phyloP scores from a whole-genome alignment of 1,139 yeast genomes.

The Candida sp. region DNA sequence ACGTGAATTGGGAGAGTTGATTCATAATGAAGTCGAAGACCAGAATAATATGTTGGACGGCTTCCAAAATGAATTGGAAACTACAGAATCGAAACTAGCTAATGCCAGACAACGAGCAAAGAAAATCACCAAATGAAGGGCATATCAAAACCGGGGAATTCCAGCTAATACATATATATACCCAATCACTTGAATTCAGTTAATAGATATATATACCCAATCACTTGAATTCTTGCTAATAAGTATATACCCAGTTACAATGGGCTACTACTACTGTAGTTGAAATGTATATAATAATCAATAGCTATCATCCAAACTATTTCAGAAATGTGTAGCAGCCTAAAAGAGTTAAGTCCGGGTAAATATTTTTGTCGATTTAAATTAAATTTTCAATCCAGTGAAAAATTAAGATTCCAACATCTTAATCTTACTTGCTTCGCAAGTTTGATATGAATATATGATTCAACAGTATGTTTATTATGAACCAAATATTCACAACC shows the following conservation, averaged over 20 bases:
- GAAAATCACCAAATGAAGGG: slow-evolving; percentile 11
- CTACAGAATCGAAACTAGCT: slow-evolving; percentile 55
- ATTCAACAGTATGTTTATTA: slow-evolving; percentile 2
- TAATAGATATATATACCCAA: no score
- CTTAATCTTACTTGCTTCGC: no score
- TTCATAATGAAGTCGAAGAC: slow-evolving; percentile 68
- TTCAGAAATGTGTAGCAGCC: background rate
- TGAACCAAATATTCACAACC: slow-evolving; percentile 1
- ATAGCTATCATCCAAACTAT: background rate
- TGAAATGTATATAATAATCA: no score
- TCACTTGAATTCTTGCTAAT: no score
- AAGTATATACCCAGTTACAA: no score
- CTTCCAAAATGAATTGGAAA: slow-evolving; percentile 61
- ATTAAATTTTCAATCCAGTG: background rate
- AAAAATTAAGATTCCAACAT: no score
- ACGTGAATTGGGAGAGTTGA: slow-evolving; percentile 67
- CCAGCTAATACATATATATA: background rate
- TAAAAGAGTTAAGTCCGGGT: background rate
- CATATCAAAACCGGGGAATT: no score
- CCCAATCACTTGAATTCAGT: background rate
- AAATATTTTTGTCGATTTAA: background rate
- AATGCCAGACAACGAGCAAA: slow-evolving; percentile 62
- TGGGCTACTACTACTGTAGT: no score
- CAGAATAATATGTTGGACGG: slow-evolving; percentile 75
- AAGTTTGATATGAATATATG: background rate